Conservation (phyloP, 1,139 yeast species). For the Diutina mesorugosa region DNA sequence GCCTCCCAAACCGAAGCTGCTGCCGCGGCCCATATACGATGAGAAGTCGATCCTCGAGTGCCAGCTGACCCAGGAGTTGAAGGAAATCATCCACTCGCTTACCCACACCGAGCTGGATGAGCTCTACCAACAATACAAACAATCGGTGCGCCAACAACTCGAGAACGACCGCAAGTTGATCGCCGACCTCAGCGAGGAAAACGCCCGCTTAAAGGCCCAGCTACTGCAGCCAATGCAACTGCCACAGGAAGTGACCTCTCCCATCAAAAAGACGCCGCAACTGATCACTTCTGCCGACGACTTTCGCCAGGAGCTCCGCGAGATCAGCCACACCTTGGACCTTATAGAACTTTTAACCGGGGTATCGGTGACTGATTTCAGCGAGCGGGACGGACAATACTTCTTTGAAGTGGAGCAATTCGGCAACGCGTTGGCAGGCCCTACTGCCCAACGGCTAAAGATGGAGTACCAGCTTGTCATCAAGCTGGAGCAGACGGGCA, state of each 20-base stretch:
- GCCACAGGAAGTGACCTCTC: slow-evolving; percentile 6
- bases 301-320: slow-evolving; percentile 28
- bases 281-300: slow-evolving; percentile 19
- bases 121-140: slow-evolving; percentile 16
- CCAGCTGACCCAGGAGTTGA: neutral
- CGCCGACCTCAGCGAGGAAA: slow-evolving; percentile 13
- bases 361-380: slow-evolving; percentile 34
- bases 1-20: neutral
- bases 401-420: slow-evolving; percentile 43
- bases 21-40: neutral
- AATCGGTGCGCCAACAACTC: slow-evolving; percentile 16
- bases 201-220: slow-evolving; percentile 5
- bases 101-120: slow-evolving; percentile 22
- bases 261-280: slow-evolving; percentile 17
- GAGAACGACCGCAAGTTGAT: slow-evolving; percentile 18
- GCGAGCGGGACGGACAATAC: slow-evolving; percentile 28
- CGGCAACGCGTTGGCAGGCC: slow-evolving; percentile 11
- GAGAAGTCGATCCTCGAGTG: neutral
- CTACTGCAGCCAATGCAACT: slow-evolving; percentile 14
- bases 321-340: slow-evolving; percentile 37
- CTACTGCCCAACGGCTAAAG: slow-evolving; percentile 16
- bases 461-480: slow-evolving; percentile 27
- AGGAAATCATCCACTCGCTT: neutral
- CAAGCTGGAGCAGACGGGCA: slow-evolving; percentile 20
- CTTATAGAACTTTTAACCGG: slow-evolving; percentile 49